Percentiles rank a stretch among this genome's conserved stretches.
phyloP scores from a whole-genome alignment of 352 stramenopile species.

The Phytopythium montanum region DNA sequence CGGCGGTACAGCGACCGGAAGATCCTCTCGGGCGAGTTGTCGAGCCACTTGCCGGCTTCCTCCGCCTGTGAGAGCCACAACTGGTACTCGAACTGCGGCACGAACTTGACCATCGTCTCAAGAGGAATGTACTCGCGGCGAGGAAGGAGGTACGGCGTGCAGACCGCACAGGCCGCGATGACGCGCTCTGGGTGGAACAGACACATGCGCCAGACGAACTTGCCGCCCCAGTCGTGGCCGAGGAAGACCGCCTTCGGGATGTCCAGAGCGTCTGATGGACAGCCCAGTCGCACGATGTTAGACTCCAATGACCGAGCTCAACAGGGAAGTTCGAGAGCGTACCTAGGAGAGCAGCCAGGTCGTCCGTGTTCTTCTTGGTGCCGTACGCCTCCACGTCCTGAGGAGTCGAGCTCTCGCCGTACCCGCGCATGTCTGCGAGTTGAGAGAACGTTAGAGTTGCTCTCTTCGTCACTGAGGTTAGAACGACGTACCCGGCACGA shows the following conservation, averaged over 20 bases:
- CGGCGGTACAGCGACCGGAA: conserved; percentile 37
- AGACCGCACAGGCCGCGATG: conserved; percentile 46
- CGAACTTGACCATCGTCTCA: conserved; percentile 19
- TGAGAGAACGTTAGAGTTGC: too few species aligned
- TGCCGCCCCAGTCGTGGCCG: conserved; percentile 59
- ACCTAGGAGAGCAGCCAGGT: conserved; percentile 39
- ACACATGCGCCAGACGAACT: conserved; percentile 48
- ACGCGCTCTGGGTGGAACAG: conserved; percentile 56
- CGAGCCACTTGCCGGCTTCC: conserved; percentile 27
- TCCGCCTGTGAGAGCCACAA: conserved; percentile 30
- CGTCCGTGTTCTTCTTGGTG: conserved; percentile 40
- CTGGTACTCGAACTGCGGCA: conserved; percentile 40
- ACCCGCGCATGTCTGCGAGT: conserved; percentile 39
- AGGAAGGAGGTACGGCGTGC: conserved; percentile 47
- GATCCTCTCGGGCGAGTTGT: conserved; percentile 23
- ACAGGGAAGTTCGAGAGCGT: conserved; percentile 6
- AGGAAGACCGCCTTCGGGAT: conserved; percentile 44
- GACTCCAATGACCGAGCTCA: too few species aligned
- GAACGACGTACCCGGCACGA: conserved; percentile 39
- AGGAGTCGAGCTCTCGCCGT: conserved; percentile 40
- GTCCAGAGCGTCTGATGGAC: conserved; percentile 32
- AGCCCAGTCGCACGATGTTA: background rate
- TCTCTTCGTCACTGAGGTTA: too few species aligned
- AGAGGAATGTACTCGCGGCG: conserved; percentile 29
- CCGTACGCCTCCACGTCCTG: conserved; percentile 37